Conservation (phyloP, 257 asterid species). For the Ajuga chamaepitys region DNA sequence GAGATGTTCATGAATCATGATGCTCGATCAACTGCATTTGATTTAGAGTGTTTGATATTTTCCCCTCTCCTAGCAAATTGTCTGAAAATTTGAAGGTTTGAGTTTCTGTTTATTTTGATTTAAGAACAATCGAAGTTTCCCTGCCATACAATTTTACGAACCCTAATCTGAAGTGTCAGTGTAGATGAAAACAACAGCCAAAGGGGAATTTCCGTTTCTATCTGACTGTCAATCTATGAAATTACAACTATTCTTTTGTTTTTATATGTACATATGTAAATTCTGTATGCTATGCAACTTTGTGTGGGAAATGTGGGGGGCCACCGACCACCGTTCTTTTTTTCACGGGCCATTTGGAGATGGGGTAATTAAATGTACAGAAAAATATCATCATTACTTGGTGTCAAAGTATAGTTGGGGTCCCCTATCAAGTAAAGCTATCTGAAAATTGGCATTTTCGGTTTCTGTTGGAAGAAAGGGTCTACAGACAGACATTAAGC, state of each 20-base stretch:
- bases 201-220: conserved; percentile 19
- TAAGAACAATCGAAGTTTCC: conserved; percentile 9
- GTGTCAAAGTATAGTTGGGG: conserved; percentile 75
- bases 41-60: neutral
- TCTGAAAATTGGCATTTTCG: conserved; percentile 16
- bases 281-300: neutral
- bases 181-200: conserved; percentile 1
- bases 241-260: conserved; percentile 3
- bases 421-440: conserved; percentile 63
- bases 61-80: neutral
- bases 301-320: conserved; percentile 16
- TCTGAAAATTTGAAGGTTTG: neutral
- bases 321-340: conserved; percentile 29
- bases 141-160: conserved; percentile 18
- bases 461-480: conserved; percentile 35
- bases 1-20: neutral
- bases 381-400: conserved; percentile 37
- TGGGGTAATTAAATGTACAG: neutral
- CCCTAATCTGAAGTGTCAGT: conserved; percentile 20
- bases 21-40: neutral
- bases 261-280: neutral
- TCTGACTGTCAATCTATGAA: conserved; percentile 5
- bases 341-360: conserved; percentile 12
- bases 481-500: conserved; percentile 37
- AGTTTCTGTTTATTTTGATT: neutral